These are phyloP conservation scores for Yarrowia sp. DNA, from an alignment of 805 yeast species.

Conservation along the genomic window DNA sequence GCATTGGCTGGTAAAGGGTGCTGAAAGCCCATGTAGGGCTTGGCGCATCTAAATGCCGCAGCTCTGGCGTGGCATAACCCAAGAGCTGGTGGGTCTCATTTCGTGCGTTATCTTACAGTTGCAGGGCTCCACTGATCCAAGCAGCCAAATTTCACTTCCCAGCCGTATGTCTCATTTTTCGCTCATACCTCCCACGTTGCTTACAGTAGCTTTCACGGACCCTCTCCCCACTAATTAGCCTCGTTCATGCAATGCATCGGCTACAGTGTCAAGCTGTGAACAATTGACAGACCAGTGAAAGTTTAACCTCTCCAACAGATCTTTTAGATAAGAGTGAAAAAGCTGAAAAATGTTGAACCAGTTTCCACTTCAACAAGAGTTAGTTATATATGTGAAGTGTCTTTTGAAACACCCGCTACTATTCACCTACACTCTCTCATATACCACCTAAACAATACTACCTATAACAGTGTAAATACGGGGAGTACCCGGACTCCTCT, in stretches of 20 bases:
- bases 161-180: background rate
- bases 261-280: background rate
- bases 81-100: background rate
- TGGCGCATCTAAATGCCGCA: constrained; percentile 37
- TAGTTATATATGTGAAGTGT: too few relatives aligned
- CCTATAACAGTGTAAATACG: constrained; percentile 30
- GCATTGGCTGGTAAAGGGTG: constrained; percentile 12
- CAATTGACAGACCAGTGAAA: too few relatives aligned
- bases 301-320: too few relatives aligned
- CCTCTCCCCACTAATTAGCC: constrained; percentile 1
- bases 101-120: constrained; percentile 12
- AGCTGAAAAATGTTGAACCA: too few relatives aligned
- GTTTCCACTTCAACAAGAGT: too few relatives aligned
- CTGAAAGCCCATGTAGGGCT: constrained; percentile 17
- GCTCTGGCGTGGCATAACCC: constrained; percentile 1
- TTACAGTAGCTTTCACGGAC: background rate
- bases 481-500: constrained; percentile 38
- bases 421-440: too few relatives aligned
- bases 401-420: too few relatives aligned
- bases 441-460: constrained; percentile 32
- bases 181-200: background rate
- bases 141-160: too few relatives aligned
- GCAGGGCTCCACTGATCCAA: too few relatives aligned
- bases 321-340: too few relatives aligned
- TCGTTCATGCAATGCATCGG: constrained; percentile 22